Percentiles rank a stretch among this genome's conserved stretches.
Evolutionary conservation across 768 basidiomycete species (phyloP).

Genomic region (Megacollybia marginata): DNA sequence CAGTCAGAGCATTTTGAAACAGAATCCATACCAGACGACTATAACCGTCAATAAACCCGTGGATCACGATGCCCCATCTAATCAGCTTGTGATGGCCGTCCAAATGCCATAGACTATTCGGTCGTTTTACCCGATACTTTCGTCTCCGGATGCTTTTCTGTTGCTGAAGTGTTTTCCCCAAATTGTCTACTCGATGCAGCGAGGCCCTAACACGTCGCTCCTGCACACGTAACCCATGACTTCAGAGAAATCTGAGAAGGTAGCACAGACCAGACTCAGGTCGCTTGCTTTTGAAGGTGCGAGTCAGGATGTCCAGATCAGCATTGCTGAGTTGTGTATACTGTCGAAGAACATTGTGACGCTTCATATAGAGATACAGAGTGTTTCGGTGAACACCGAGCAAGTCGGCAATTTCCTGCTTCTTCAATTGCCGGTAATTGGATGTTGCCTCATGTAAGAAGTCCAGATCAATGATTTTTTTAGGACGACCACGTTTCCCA

Average conservation of each 20-base stretch:
- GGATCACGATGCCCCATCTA: background rate
- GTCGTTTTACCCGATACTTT: background rate
- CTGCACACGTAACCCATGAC: background rate
- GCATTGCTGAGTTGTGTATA: constrained; percentile 5
- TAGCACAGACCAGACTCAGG: constrained; percentile 10
- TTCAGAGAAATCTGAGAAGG: background rate
- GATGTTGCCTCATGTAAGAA: constrained; percentile 6
- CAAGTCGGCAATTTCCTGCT: background rate
- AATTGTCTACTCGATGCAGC: too few species aligned
- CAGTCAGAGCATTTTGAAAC: background rate
- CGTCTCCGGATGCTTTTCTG: background rate
- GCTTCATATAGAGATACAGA: constrained; percentile 3
- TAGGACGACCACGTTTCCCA: background rate
- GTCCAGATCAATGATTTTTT: constrained; percentile 3
- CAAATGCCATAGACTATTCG: too few species aligned
- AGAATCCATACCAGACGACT: background rate
- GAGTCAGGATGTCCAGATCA: background rate
- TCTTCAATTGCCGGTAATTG: constrained; percentile 1
- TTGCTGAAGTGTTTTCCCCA: background rate
- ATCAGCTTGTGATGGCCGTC: background rate
- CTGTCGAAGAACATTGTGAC: background rate
- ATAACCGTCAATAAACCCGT: too few species aligned
- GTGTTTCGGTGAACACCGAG: constrained; percentile 8
- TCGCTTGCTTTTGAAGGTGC: background rate
- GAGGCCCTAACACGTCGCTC: too few species aligned